These are phyloP conservation scores for Neurospora crassa DNA, from an alignment of 2,329 filamentous ascomycete genomes.

Conservation along the genomic window DNA sequence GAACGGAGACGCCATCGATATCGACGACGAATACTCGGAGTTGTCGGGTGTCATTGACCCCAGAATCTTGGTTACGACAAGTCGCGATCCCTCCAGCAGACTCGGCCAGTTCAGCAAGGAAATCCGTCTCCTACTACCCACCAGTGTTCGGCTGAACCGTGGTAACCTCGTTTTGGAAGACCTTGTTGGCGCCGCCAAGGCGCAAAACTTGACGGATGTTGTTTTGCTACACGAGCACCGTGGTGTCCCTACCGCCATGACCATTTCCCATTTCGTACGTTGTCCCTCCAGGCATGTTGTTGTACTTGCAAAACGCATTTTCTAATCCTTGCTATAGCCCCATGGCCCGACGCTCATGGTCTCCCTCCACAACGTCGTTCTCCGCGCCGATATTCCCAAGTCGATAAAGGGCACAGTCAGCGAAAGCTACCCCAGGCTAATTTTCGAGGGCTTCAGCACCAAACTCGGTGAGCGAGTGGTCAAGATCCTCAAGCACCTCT, in stretches of 20 bases:
- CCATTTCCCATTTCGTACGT: conserved; percentile 66
- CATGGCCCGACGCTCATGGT: conserved; percentile 78
- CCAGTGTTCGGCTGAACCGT: conserved; percentile 54
- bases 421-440: conserved; percentile 86
- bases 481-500: conserved; percentile 87
- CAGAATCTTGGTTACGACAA: conserved; percentile 82
- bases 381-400: conserved; percentile 88
- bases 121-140: conserved; percentile 20
- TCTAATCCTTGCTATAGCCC: conserved; percentile 33
- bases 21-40: conserved; percentile 85
- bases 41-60: conserved; percentile 76
- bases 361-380: conserved; percentile 83
- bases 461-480: conserved; percentile 72
- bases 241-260: conserved; percentile 83
- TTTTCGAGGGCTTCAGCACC: conserved; percentile 89
- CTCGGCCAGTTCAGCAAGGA: conserved; percentile 91
- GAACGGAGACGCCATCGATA: conserved; percentile 55
- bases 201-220: conserved; percentile 73
- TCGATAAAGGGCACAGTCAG: conserved; percentile 60
- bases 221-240: conserved; percentile 86
- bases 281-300: conserved; percentile 43
- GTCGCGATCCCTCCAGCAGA: conserved; percentile 74
- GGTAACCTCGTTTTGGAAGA: conserved; percentile 84
- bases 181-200: conserved; percentile 71
- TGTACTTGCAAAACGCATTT: neutral